A percentile compares a stretch with the other conserved stretches of the same genome.
Evolutionary conservation across 805 yeast species (phyloP).

Genomic region (Ogataea parapolymorpha): DNA sequence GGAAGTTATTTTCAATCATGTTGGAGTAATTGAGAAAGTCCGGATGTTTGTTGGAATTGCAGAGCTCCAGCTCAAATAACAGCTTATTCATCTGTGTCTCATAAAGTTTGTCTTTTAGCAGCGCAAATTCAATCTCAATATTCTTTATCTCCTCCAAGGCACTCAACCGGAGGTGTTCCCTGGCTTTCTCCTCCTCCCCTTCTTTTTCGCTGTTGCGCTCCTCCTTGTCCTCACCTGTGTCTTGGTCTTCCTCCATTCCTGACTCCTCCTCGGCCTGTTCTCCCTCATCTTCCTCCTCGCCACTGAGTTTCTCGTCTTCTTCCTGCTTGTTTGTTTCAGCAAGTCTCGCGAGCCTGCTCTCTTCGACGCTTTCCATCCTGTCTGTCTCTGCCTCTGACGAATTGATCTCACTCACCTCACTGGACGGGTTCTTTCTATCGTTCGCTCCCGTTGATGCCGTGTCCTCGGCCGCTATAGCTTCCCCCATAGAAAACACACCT

Average conservation of each 20-base stretch:
- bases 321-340: conserved; percentile 32
- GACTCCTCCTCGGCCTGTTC: conserved; percentile 22
- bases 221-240: background rate
- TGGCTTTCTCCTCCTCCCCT: conserved; percentile 26
- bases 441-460: conserved; percentile 8
- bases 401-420: conserved; percentile 26
- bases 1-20: conserved; percentile 70
- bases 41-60: conserved; percentile 88
- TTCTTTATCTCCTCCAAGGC: conserved; percentile 73
- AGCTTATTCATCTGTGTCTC: conserved; percentile 76
- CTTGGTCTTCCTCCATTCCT: conserved; percentile 30
- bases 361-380: conserved; percentile 63
- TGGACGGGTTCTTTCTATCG: conserved; percentile 16
- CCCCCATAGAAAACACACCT: conserved; percentile 9
- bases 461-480: conserved; percentile 4
- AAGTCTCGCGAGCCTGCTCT: conserved; percentile 45
- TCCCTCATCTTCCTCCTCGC: conserved; percentile 16
- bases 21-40: conserved; percentile 71
- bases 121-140: conserved; percentile 85
- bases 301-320: conserved; percentile 9
- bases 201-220: conserved; percentile 7
- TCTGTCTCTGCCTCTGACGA: conserved; percentile 92
- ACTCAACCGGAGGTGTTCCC: conserved; percentile 46
- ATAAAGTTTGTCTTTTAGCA: conserved; percentile 76
- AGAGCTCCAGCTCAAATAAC: conserved; percentile 81